phyloP scores from a whole-genome alignment of 2,329 filamentous ascomycete species.

The Tolypocladium cylindrosporum region DNA sequence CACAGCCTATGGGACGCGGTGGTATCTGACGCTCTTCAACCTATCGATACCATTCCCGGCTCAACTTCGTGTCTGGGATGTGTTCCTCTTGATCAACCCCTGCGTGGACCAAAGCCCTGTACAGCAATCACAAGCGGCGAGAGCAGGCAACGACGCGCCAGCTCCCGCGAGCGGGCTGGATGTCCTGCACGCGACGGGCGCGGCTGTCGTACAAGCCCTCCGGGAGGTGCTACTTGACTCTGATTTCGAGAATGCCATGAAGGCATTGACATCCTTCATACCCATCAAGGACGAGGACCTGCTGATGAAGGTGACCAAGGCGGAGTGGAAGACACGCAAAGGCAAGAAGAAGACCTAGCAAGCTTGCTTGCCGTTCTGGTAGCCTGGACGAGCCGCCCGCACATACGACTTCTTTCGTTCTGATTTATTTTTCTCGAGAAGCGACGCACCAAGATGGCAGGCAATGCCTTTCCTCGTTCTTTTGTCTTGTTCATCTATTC shows the following conservation, averaged over 20 bases:
- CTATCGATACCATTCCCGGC: constrained; percentile 90
- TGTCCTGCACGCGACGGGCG: constrained; percentile 79
- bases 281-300: constrained; percentile 90
- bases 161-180: constrained; percentile 51
- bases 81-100: constrained; percentile 81
- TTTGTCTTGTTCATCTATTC: background rate
- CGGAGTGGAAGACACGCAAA: constrained; percentile 68
- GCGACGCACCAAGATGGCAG: background rate
- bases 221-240: constrained; percentile 80
- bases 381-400: constrained; percentile 8
- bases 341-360: constrained; percentile 32
- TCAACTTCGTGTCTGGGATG: constrained; percentile 93
- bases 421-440: constrained; percentile 4
- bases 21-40: constrained; percentile 97
- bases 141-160: constrained; percentile 2
- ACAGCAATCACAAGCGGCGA: background rate
- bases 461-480: constrained; percentile 1
- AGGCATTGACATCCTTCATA: constrained; percentile 86
- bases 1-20: constrained; percentile 90
- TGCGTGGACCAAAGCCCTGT: constrained; percentile 5
- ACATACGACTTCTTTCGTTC: background rate
- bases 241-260: constrained; percentile 98
- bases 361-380: constrained; percentile 16
- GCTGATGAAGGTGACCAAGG: constrained; percentile 79
- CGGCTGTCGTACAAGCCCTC: constrained; percentile 83